Conservation (phyloP, 345 rosid species). For the Microcos paniculata region DNA sequence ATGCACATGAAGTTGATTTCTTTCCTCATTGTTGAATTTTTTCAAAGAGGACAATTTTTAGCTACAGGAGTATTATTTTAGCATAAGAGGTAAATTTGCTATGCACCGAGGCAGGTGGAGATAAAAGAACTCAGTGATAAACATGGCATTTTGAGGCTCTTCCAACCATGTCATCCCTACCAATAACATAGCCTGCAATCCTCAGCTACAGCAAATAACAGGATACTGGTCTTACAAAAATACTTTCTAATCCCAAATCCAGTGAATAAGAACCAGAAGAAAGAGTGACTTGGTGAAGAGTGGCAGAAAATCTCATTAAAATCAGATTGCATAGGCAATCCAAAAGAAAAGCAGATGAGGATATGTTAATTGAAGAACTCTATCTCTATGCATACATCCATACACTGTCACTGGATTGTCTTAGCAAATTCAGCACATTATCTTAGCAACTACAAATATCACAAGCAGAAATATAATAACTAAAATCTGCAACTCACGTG, state of each 20-base stretch:
- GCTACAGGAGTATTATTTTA: neutral
- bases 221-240: neutral
- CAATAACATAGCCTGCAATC: neutral
- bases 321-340: neutral
- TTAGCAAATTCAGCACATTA: neutral
- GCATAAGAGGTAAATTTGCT: neutral
- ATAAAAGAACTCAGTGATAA: neutral
- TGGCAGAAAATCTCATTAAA: neutral
- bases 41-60: neutral
- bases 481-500: constrained; percentile 58
- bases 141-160: neutral
- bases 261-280: neutral
- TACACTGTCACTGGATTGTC: neutral
- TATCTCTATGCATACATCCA: neutral
- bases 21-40: neutral
- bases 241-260: neutral
- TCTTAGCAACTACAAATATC: neutral
- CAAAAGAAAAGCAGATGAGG: neutral
- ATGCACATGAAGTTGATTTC: neutral
- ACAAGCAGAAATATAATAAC: constrained; percentile 8
- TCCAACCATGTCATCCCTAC: neutral
- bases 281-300: neutral
- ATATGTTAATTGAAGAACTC: neutral
- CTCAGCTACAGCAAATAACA: neutral
- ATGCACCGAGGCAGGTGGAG: neutral